Evolutionary conservation across 441 rosid species (phyloP).

Genomic region (Melastoma candidum): DNA sequence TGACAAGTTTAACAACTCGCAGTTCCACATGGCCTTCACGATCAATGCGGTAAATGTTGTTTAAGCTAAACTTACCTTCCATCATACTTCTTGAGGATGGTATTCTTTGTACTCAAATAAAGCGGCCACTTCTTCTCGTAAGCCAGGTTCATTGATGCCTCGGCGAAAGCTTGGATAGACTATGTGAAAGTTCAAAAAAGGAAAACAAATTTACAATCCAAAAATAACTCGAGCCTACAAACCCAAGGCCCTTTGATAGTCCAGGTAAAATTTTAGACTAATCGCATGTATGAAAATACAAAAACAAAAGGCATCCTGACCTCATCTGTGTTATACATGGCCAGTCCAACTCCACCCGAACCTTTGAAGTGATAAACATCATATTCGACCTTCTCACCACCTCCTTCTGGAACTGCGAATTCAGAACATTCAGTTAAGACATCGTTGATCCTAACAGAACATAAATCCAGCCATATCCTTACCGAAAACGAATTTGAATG

Average conservation of each 20-base stretch:
- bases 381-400: constrained; percentile 10
- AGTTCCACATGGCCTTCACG: no score
- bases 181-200: constrained; percentile 13
- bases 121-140: constrained; percentile 93
- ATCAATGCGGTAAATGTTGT: no score
- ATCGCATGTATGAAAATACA: background rate
- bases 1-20: no score
- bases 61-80: constrained; percentile 48
- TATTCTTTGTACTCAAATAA: constrained; percentile 92
- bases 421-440: no score
- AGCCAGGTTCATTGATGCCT: constrained; percentile 88
- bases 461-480: constrained; percentile 5
- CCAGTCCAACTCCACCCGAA: constrained; percentile 16
- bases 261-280: background rate
- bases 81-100: constrained; percentile 84
- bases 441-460: no score
- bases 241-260: no score
- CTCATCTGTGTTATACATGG: constrained; percentile 23
- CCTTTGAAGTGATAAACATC: constrained; percentile 18
- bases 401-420: constrained; percentile 8
- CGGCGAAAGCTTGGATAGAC: constrained; percentile 86
- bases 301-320: background rate
- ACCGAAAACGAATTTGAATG: constrained; percentile 72
- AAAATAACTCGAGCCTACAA: background rate
- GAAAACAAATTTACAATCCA: background rate